phyloP scores from a whole-genome alignment of 371 early-diverging fungal species.

The Mucor mucedo region DNA sequence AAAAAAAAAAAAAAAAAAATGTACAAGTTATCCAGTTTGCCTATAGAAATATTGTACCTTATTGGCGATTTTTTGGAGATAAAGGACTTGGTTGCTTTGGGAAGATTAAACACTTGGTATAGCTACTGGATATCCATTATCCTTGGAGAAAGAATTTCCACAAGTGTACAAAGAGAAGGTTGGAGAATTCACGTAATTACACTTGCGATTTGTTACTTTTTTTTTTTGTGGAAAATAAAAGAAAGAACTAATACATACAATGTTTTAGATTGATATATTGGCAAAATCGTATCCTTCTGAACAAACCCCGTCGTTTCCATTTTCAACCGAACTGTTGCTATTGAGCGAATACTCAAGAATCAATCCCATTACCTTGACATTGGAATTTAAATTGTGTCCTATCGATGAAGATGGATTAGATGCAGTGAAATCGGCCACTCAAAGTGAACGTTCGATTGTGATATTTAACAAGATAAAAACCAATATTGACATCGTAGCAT shows the following conservation, averaged over 20 bases:
- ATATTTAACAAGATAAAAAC: constrained; percentile 21
- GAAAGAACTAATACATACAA: neutral
- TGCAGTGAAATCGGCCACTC: neutral
- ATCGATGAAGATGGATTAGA: constrained; percentile 28
- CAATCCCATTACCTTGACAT: constrained; percentile 21
- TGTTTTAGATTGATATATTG: constrained; percentile 24
- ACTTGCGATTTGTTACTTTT: neutral
- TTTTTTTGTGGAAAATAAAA: too few relatives aligned
- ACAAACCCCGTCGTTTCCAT: constrained; percentile 11
- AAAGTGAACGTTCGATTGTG: constrained; percentile 16
- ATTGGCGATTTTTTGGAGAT: constrained; percentile 9
- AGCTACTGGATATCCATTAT: constrained; percentile 26
- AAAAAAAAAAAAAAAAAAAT: constrained; percentile 3
- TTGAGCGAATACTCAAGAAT: constrained; percentile 23
- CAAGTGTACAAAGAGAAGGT: constrained; percentile 19
- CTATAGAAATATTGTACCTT: constrained; percentile 27
- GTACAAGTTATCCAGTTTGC: constrained; percentile 28
- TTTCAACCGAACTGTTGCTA: constrained; percentile 22
- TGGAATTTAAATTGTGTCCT: constrained; percentile 28
- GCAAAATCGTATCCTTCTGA: constrained; percentile 24
- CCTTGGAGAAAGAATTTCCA: constrained; percentile 20
- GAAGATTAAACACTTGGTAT: constrained; percentile 30
- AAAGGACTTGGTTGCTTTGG: constrained; percentile 21
- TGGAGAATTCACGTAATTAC: constrained; percentile 32
- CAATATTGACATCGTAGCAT: constrained; percentile 31